Base-by-base conservation (phyloP, 2,329 filamentous ascomycete genomes). In the Diaporthe sp. region DNA sequence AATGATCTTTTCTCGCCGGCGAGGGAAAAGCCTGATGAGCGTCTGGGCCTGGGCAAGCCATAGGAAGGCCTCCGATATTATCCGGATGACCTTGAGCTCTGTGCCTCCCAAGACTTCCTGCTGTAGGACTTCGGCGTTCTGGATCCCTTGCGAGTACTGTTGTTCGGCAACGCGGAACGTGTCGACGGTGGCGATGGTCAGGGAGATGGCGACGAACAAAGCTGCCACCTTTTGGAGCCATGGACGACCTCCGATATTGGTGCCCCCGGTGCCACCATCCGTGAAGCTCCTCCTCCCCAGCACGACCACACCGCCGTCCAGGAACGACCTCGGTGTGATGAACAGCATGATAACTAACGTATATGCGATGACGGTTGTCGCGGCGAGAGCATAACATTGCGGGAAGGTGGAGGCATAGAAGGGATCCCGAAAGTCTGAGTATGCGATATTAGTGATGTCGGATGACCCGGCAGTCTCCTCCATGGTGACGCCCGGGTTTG, bases 31-130 rank as follows among this genome's bases (percentile, higher is more conserved):
- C 71, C 97, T 93, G 79, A 98, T 98, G 74, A 99, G 85, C 0
- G 97, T 99, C 85, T 99, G 97, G 1, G 97, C 96, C 84, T 99
- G 97, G 1, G 97, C 97, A 52, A 99, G 91, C 96, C 97, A 98
- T 40, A 99, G 88, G 82, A 98, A 98, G 1, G 97, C 96, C 83
- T 98, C 95, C 25, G 96, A 98, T 77, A 99, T 95, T 78, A 98
- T 91, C 77, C 96, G 93, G 75, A 97, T 96, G 75, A 97, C 91
- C 78, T 97, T 95, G 77, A 99, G 92, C 82, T 98, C 94, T 76
- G 93, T 90, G 72, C 95, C 95, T 74, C 93, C 93, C 77, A 98
- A 91, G 22, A 99, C 96, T 80, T 94, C 88, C 61, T 91, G 87
- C 77, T 97, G 95, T 79, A 99, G 85, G 68, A 89, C 88, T 78